Evolutionary conservation across 2,329 filamentous ascomycete species (phyloP).

Genomic region (Penicillium paneum): DNA sequence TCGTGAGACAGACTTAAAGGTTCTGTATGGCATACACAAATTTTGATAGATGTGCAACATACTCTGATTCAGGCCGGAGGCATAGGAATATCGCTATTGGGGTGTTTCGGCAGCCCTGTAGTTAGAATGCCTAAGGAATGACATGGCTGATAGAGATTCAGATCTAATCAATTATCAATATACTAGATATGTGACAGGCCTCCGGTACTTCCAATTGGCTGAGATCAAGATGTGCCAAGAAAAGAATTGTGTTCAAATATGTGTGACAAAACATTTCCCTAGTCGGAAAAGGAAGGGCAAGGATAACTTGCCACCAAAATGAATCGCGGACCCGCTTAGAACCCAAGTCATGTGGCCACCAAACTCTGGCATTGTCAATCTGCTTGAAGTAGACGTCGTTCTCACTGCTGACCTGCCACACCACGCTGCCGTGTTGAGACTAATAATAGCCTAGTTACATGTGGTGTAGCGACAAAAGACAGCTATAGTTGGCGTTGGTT

Average conservation of each 20-base stretch:
- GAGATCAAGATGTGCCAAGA: background rate
- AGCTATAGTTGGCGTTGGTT: constrained; percentile 31
- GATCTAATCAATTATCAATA: too few relatives aligned
- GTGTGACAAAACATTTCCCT: background rate
- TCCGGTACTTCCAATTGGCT: too few relatives aligned
- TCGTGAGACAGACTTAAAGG: background rate
- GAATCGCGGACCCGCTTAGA: background rate
- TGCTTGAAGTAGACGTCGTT: constrained; percentile 22
- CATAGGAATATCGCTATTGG: background rate
- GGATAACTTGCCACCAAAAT: background rate
- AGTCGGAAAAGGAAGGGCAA: background rate
- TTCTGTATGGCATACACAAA: background rate
- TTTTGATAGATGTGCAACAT: background rate
- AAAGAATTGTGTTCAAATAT: background rate
- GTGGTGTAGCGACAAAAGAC: constrained; percentile 37
- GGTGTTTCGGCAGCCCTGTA: background rate
- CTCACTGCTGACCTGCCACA: constrained; percentile 16
- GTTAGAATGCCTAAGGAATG: background rate
- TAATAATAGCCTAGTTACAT: constrained; percentile 35
- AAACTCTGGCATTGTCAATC: constrained; percentile 17
- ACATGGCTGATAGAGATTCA: background rate
- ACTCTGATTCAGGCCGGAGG: background rate
- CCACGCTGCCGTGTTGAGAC: constrained; percentile 26
- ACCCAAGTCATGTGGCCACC: constrained; percentile 34
- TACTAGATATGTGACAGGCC: too few relatives aligned